These are phyloP conservation scores for Suillus lakei DNA, from an alignment of 768 basidiomycete genomes.

Conservation along the genomic window DNA sequence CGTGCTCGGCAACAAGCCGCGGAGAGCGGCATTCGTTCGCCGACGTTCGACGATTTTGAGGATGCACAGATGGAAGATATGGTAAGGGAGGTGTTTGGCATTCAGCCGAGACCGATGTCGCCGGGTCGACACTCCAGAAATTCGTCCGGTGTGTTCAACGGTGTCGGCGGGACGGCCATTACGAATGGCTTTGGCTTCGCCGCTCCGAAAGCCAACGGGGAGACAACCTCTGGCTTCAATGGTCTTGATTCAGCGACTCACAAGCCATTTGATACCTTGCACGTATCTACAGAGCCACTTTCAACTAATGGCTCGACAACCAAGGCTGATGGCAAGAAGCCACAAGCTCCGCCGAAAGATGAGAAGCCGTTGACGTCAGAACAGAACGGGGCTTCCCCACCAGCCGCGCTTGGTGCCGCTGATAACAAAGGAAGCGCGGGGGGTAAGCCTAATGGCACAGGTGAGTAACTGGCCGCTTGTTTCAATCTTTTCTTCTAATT, in stretches of 20 bases:
- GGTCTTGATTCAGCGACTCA: neutral
- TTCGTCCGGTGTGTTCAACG: neutral
- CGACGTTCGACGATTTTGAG: slow-evolving; percentile 29
- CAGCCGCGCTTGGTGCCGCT: neutral
- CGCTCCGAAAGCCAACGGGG: neutral
- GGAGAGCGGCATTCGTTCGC: slow-evolving; percentile 30
- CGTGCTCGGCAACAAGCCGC: slow-evolving; percentile 40
- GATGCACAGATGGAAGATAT: slow-evolving; percentile 33
- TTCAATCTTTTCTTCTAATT: neutral
- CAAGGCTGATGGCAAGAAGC: neutral
- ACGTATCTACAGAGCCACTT: neutral
- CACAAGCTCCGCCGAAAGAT: neutral
- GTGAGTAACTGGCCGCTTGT: neutral
- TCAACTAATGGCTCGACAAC: neutral
- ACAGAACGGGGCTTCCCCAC: neutral
- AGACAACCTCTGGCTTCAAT: neutral
- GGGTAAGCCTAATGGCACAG: neutral
- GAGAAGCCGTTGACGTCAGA: neutral
- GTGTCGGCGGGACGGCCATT: neutral
- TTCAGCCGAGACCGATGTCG: neutral
- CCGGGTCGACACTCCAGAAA: neutral
- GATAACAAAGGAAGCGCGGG: neutral
- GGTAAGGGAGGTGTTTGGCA: slow-evolving; percentile 37
- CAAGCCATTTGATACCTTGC: neutral
- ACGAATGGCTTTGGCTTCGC: slow-evolving; percentile 1